phyloP scores from a whole-genome alignment of 2,329 filamentous ascomycete species.

The Berkeleyomyces rouxiae region DNA sequence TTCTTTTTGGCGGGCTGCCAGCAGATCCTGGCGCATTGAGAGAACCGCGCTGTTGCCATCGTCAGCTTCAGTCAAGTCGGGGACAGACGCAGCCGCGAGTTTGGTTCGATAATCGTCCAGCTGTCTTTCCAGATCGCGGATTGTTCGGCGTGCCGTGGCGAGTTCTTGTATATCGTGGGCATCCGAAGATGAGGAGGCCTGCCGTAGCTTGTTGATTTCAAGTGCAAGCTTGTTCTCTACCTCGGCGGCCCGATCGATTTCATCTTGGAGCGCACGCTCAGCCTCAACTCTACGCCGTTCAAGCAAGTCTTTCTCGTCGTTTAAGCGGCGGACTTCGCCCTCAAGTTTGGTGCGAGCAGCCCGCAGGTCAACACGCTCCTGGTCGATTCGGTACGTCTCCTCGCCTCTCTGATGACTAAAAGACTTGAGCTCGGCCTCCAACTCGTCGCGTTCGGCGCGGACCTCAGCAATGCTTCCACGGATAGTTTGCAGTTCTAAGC shows the following conservation, averaged over 20 bases:
- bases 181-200: conserved; percentile 27
- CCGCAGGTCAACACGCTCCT: conserved; percentile 52
- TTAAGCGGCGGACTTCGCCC: conserved; percentile 46
- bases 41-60: conserved; percentile 37
- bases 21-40: conserved; percentile 44
- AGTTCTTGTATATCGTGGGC: conserved; percentile 36
- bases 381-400: conserved; percentile 44
- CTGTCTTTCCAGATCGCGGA: conserved; percentile 47
- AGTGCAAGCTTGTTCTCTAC: conserved; percentile 47
- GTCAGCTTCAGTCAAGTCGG: conserved; percentile 23
- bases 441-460: conserved; percentile 49
- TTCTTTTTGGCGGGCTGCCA: conserved; percentile 48
- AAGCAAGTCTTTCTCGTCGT: conserved; percentile 44
- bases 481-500: conserved; percentile 42
- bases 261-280: conserved; percentile 47
- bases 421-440: conserved; percentile 30
- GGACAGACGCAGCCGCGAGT: conserved; percentile 21
- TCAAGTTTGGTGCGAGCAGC: conserved; percentile 53
- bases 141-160: conserved; percentile 42
- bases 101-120: conserved; percentile 37
- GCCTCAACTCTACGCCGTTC: conserved; percentile 39
- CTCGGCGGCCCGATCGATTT: conserved; percentile 47
- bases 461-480: conserved; percentile 39
- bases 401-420: conserved; percentile 29
- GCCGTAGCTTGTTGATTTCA: conserved; percentile 35